Evolutionary conservation across 2,329 filamentous ascomycete species (phyloP).

Genomic region (Fusarium chuoi): DNA sequence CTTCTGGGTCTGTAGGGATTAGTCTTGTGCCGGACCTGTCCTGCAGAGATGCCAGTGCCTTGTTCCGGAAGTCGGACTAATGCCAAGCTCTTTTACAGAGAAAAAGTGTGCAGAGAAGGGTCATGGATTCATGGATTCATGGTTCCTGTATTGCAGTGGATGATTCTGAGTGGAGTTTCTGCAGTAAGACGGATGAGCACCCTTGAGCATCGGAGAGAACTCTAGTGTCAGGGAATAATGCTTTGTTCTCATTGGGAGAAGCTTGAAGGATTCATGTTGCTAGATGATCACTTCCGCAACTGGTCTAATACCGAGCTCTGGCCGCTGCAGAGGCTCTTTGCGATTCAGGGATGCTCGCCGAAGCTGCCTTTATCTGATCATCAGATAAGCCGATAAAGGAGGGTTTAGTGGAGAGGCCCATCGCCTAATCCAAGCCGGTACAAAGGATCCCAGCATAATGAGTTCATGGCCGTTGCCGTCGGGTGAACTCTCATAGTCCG

Average conservation of each 20-base stretch:
- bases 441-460: neutral
- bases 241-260: neutral
- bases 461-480: neutral
- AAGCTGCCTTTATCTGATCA: conserved; percentile 32
- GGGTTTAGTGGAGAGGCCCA: neutral
- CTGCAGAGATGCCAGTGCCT: neutral
- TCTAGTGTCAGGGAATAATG: neutral
- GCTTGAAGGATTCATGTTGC: neutral
- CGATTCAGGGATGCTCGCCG: conserved; percentile 7
- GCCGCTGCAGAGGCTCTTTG: conserved; percentile 6
- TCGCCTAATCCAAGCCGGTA: neutral
- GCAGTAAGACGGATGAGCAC: conserved; percentile 8
- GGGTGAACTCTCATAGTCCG: neutral
- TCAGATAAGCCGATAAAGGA: conserved; percentile 26
- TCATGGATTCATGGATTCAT: neutral
- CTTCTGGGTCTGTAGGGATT: neutral
- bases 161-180: conserved; percentile 15
- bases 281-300: conserved; percentile 13
- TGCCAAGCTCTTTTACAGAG: conserved; percentile 15
- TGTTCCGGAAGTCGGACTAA: conserved; percentile 27
- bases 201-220: conserved; percentile 1
- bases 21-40: neutral
- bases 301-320: neutral
- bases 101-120: neutral
- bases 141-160: neutral